phyloP scores from a whole-genome alignment of 2,329 filamentous ascomycete species.

The Colletotrichum aenigma region DNA sequence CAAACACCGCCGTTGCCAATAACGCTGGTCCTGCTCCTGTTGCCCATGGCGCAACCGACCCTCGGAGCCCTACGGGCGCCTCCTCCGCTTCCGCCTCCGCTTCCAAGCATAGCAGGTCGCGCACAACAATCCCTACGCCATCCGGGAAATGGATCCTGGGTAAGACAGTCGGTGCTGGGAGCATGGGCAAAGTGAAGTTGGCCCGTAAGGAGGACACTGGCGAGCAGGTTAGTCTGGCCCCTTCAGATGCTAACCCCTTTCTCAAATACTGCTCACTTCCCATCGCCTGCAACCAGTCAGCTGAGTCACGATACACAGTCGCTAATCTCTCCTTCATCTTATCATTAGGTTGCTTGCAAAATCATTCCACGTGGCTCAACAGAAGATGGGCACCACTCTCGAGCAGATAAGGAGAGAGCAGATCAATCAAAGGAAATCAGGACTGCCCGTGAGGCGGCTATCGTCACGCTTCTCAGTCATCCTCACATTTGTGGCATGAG shows the following conservation, averaged over 20 bases:
- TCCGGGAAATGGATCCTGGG: constrained; percentile 94
- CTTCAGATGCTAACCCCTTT: not conserved
- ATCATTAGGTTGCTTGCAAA: constrained; percentile 84
- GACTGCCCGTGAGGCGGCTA: constrained; percentile 93
- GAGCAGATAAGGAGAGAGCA: constrained; percentile 81
- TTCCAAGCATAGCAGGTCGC: constrained; percentile 59
- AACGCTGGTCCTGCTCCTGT: constrained; percentile 59
- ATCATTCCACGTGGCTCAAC: constrained; percentile 91
- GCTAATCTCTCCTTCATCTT: not conserved
- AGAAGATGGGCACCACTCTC: constrained; percentile 78
- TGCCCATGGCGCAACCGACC: constrained; percentile 49
- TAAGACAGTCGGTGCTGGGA: constrained; percentile 96
- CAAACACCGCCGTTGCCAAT: constrained; percentile 52
- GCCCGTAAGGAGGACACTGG: constrained; percentile 88
- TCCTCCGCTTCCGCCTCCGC: constrained; percentile 35
- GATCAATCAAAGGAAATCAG: constrained; percentile 97
- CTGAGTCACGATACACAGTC: not conserved
- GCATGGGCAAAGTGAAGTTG: constrained; percentile 98
- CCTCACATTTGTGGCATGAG: constrained; percentile 96
- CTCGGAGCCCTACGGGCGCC: constrained; percentile 38
- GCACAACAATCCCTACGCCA: constrained; percentile 86
- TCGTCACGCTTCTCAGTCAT: constrained; percentile 91
- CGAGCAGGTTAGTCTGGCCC: constrained; percentile 74
- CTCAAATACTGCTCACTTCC: not conserved
- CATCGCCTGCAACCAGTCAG: not conserved